Percentiles rank a stretch among this genome's conserved stretches.
phyloP scores from a whole-genome alignment of 257 asterid genomes.

The Paraleonurus japonicus region DNA sequence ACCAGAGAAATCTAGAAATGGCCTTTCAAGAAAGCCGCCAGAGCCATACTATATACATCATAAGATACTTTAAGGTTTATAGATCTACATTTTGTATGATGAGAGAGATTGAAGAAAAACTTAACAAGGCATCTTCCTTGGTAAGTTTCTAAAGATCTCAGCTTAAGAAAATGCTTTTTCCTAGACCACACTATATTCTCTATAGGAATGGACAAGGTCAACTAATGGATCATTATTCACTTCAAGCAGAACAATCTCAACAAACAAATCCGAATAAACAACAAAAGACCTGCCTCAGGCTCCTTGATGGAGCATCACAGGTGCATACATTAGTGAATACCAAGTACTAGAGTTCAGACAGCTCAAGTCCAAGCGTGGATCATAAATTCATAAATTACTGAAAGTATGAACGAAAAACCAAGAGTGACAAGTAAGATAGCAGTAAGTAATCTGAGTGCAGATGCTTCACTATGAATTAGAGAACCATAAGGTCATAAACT shows the following conservation, averaged over 20 bases:
- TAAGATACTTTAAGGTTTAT: neutral
- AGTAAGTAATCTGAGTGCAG: too few species aligned
- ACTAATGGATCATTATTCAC: neutral
- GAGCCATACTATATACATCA: neutral
- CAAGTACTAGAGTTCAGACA: neutral
- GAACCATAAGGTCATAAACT: slow-evolving; percentile 7
- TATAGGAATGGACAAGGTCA: neutral
- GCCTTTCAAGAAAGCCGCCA: neutral
- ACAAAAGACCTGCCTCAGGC: neutral
- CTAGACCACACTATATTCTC: neutral
- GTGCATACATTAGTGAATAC: neutral
- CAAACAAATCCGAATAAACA: neutral
- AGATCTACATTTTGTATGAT: neutral
- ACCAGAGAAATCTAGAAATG: neutral
- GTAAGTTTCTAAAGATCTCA: neutral
- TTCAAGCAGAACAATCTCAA: neutral
- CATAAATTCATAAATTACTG: too few species aligned
- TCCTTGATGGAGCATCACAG: neutral
- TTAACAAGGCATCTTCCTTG: too few species aligned
- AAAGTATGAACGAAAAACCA: neutral
- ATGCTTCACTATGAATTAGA: slow-evolving; percentile 16
- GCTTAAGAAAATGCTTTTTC: neutral
- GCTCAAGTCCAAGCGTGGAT: neutral
- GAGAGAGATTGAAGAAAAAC: too few species aligned
- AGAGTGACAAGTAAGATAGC: too few species aligned